Percentiles rank a stretch among this genome's conserved stretches.
Evolutionary conservation across 768 basidiomycete genomes (phyloP).

Genomic region (Tulasnella sp.): DNA sequence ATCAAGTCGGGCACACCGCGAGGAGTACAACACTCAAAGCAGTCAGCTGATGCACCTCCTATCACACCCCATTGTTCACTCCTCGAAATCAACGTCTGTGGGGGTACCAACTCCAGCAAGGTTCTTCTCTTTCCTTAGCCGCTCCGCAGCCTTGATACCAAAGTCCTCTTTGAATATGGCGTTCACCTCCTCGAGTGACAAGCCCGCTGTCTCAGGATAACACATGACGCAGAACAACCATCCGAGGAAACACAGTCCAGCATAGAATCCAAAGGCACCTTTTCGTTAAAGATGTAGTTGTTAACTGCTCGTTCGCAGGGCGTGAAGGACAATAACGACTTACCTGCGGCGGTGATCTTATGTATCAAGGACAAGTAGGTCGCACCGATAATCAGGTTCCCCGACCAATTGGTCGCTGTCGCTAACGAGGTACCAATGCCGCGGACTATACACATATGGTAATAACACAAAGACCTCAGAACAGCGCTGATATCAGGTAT

Average conservation of each 20-base stretch:
- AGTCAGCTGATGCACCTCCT: too few relatives aligned
- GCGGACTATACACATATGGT: constrained; percentile 47
- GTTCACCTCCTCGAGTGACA: constrained; percentile 54
- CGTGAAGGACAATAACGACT: not conserved
- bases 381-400: constrained; percentile 64
- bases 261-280: constrained; percentile 66
- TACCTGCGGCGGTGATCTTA: constrained; percentile 52
- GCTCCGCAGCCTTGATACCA: constrained; percentile 22
- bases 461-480: not conserved
- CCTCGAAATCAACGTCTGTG: too few relatives aligned
- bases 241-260: constrained; percentile 50
- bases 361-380: constrained; percentile 76
- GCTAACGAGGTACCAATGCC: constrained; percentile 67
- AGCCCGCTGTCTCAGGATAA: constrained; percentile 73
- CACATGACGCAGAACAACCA: constrained; percentile 57
- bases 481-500: too few relatives aligned
- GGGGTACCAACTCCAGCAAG: too few relatives aligned
- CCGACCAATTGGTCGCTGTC: constrained; percentile 69
- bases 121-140: constrained; percentile 15
- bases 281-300: not conserved
- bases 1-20: too few relatives aligned
- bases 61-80: too few relatives aligned
- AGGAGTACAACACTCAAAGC: too few relatives aligned
- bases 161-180: constrained; percentile 25
- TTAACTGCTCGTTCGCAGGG: not conserved